Percentiles rank a stretch among this genome's conserved stretches.
phyloP scores from a whole-genome alignment of 371 early-diverging fungal genomes.

The Zancudomyces culisetae region DNA sequence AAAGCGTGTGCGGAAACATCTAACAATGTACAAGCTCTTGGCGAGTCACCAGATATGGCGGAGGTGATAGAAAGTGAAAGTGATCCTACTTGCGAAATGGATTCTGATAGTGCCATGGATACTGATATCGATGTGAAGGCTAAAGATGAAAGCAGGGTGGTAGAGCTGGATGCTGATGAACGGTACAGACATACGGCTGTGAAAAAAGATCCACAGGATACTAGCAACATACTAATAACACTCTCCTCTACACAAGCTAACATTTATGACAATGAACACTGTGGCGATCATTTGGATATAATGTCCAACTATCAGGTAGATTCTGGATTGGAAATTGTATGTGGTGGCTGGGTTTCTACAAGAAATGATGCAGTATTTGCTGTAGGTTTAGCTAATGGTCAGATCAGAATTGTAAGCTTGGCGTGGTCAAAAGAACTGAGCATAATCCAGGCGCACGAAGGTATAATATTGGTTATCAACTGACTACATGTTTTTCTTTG shows the following conservation, averaged over 20 bases:
- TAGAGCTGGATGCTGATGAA: not conserved
- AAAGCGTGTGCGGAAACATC: constrained; percentile 9
- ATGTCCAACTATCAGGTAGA: constrained; percentile 52
- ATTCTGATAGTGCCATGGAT: not conserved
- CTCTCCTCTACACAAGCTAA: constrained; percentile 39
- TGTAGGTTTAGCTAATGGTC: constrained; percentile 35
- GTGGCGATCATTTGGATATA: constrained; percentile 76
- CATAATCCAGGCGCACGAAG: constrained; percentile 37
- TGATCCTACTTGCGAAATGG: not conserved
- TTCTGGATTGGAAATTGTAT: constrained; percentile 3
- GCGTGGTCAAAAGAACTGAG: constrained; percentile 45
- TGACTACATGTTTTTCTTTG: not conserved
- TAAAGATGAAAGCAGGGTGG: not conserved
- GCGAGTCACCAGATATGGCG: constrained; percentile 29
- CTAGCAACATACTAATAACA: constrained; percentile 35
- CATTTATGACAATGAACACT: constrained; percentile 78
- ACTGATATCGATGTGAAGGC: constrained; percentile 7
- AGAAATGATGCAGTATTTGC: constrained; percentile 48
- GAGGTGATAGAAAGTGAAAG: not conserved
- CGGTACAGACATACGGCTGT: constrained; percentile 4
- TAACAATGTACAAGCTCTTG: constrained; percentile 27
- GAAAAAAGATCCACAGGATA: constrained; percentile 13
- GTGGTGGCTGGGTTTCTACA: constrained; percentile 48
- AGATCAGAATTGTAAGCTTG: constrained; percentile 50
- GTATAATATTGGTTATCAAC: constrained; percentile 21